Evolutionary conservation across 2,329 filamentous ascomycete species (phyloP), one percentile per base, ranked within the genome.

Genomic region (Penicillium corylophilum): DNA sequence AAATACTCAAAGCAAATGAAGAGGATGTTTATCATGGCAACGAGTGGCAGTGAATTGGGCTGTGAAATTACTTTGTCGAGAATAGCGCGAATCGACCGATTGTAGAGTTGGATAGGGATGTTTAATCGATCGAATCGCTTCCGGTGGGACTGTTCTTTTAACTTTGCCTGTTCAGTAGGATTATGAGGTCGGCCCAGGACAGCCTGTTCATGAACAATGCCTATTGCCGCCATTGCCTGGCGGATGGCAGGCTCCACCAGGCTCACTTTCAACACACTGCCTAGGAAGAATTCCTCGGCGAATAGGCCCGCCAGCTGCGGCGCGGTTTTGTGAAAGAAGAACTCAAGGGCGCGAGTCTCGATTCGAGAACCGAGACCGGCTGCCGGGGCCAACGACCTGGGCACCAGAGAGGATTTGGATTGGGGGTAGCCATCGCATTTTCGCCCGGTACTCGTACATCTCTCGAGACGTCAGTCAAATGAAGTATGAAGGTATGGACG

Each of bases 241-340:
- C 81, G 80, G 52, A 88, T 83, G 23, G 84, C 78, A 12, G 79
- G 72, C 62, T 86, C 82, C 0, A 77, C 75, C 57, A 87, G 82
- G 46, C 83, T 86, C 65, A 84, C 83, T 59, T 84, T 81, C 9
- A 87, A 67, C 1, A 88, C 83, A 29, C 80, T 79, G 39, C 78
- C 75, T 1, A 78, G 83, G 85, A 85, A 88, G 63, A 88, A 88
- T 1, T 79, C 75, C 18, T 79, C 81, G 63, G 87, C 82, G 54
- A 88, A 88, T 64, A 84, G 87, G 12, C 85, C 84, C 0, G 84
- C 86, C 6, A 88, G 72, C 61, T 86, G 83, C 42, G 72, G 79
- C 1, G 84, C 82, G 0, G 85, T 86, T 39, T 82, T 81, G 23
- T 78, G 70, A 8, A 80, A 79, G 42, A 74, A 74, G 60, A 77